Evolutionary conservation across 2,329 filamentous ascomycete species (phyloP), one percentile per base, ranked within the genome.

Genomic region (Blastomyces silverae): DNA sequence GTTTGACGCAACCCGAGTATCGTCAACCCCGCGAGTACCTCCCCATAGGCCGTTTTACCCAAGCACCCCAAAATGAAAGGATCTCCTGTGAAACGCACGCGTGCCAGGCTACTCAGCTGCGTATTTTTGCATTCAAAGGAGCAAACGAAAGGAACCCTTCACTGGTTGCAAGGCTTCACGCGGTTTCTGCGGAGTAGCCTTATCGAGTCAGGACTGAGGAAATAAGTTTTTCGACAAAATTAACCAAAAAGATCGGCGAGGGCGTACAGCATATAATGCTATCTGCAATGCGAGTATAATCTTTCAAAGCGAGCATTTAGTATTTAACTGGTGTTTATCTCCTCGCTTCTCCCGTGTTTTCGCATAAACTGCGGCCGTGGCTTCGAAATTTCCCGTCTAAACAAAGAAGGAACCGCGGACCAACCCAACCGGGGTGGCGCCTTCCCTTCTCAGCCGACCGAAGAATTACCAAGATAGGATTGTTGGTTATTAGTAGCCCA

Each of bases 391-490:
- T 22, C 31, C 1, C 2, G 13, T 3, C n/a, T 17, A 25, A 34
- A 58, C 31, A 58, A 58, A 42, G 56, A 42, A 58, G n/a, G 37
- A 22, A 37, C 53, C 53, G 7, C 22, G 25, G 3, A 53, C 50
- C 50, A 31, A 28, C 50, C 50, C 22, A 53, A 53, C 34, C 22
- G 15, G 31, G 53, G 6, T 37, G 31, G 31, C 3, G 1, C 53
- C 31, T 56, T 37, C 53, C 34, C 0, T 28, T 34, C 52, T 34
- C 17, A 56, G n/a, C 8, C 31, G 17, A 37, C 31, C 8, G 31
- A 56, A 37, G 28, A 37, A 56, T 34, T 13, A 34, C 31, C 53
- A 53, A 28, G 22, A 6, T 53, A 17, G n/a, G 10, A 28, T 28
- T 31, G 3, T 53, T 28, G 11, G 28, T 28, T 53, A 17, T 37